Evolutionary conservation across 208 protist genomes (phyloP), one percentile per base, ranked within the genome.

Genomic region (Porcisia hertigi): DNA sequence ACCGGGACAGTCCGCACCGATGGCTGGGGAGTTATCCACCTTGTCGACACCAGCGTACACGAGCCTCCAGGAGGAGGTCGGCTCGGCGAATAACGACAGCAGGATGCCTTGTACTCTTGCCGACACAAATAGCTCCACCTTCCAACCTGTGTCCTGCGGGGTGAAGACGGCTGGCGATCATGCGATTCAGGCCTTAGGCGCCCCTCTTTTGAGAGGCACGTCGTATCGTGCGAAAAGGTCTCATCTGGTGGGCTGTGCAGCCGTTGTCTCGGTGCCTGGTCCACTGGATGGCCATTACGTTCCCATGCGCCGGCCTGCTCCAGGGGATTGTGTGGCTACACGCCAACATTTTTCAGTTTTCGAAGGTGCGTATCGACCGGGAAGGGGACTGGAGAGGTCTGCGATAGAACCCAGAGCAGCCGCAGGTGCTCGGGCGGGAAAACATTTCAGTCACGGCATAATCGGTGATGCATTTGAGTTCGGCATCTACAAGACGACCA

Each of bases 281-380:
- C 74, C 69, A 54, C 47, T 74, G 53, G 77, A 82, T 34, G 53
- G 47, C 4, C 49, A 75, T 9, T 82, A 82, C 69, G 45, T 78
- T 34, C 78, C 78, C 3, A 67, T 82, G 69, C 72, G 71, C 23
- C 71, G 73, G 9, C 82, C 77, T 7, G 64, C 73, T 7, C 70
- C 77, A 1, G 41, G 34, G 5, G 69, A 58, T 36, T 77, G 76
- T 58, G 77, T 53, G 53, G 82, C 82, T 0, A 80, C 60, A 12
- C 73, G 54, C 16, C 82, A 86, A 60, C 58, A 79, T 60, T 81
- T 86, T 69, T 71, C 18, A n/a, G 71, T 86, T 62, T 86, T 82
- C 20, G 60, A 75, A 12, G 25, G 65, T 20, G 34, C 63, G 23
- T 20, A 52, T 67, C 25, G 39, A 20, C 5, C 18, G 41, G 2